These are phyloP conservation scores for Cryptococcus sp. DNA, from an alignment of 1,284 basidiomycete species.

Conservation along the genomic window DNA sequence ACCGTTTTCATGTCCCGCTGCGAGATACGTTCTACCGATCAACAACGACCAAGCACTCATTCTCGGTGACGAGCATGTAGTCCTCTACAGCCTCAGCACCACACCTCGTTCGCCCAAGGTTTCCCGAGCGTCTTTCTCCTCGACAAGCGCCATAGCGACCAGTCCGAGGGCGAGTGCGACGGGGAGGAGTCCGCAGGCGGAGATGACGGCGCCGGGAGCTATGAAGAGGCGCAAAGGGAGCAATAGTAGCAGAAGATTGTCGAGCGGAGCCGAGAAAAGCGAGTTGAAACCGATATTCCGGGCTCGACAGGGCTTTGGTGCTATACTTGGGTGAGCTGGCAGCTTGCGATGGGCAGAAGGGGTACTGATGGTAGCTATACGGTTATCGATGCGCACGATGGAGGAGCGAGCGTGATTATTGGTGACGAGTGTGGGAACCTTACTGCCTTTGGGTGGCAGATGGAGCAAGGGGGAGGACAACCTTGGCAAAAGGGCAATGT, in stretches of 20 bases:
- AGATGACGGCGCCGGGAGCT: slow-evolving; percentile 27
- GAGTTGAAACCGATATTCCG: slow-evolving; percentile 36
- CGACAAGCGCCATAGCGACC: slow-evolving; percentile 11
- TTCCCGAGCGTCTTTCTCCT: slow-evolving; percentile 12
- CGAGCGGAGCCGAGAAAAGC: slow-evolving; percentile 13
- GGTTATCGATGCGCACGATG: slow-evolving; percentile 12
- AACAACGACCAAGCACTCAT: slow-evolving; percentile 19
- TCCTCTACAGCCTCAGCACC: slow-evolving; percentile 25
- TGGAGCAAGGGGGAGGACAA: slow-evolving; percentile 22
- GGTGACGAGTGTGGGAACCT: slow-evolving; percentile 74
- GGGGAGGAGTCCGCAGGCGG: slow-evolving; percentile 30
- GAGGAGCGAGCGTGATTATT: slow-evolving; percentile 56
- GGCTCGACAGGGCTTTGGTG: slow-evolving; percentile 44
- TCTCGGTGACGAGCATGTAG: slow-evolving; percentile 42
- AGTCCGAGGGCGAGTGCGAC: slow-evolving; percentile 28
- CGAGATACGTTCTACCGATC: slow-evolving; percentile 30
- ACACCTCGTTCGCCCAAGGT: slow-evolving; percentile 13
- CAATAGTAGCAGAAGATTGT: slow-evolving; percentile 11
- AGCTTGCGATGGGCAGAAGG: neutral
- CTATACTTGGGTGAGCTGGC: slow-evolving; percentile 36
- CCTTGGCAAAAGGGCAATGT: neutral
- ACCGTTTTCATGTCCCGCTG: slow-evolving; percentile 45
- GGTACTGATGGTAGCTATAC: slow-evolving; percentile 51
- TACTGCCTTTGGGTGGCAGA: slow-evolving; percentile 58
- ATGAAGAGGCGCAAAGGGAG: slow-evolving; percentile 39